phyloP scores from a whole-genome alignment of 305 asterid species.

The Withania somnifera region DNA sequence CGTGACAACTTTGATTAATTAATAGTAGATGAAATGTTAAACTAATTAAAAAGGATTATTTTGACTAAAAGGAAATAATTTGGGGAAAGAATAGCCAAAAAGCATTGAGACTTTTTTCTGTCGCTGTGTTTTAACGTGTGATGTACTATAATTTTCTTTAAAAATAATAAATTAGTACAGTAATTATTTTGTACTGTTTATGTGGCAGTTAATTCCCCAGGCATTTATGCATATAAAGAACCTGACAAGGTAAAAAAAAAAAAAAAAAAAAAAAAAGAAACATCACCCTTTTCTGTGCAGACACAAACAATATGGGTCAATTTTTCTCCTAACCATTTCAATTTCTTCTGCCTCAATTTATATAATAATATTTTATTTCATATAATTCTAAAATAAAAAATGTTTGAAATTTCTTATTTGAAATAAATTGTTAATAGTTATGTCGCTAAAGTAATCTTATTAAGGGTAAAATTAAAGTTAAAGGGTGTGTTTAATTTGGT shows the following conservation, averaged over 20 bases:
- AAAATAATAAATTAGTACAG: not conserved
- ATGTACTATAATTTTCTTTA: not conserved
- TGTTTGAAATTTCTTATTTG: too few species aligned
- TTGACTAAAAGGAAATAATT: not conserved
- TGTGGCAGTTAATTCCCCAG: not conserved
- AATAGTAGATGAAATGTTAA: not conserved
- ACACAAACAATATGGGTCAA: slow-evolving; percentile 46
- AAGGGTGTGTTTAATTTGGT: too few species aligned
- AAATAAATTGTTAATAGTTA: too few species aligned
- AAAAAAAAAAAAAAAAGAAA: too few species aligned
- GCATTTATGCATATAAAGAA: slow-evolving; percentile 14
- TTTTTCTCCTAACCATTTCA: not conserved
- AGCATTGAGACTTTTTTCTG: not conserved
- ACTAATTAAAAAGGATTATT: not conserved
- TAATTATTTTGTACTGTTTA: not conserved
- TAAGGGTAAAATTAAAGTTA: too few species aligned
- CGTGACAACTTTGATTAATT: not conserved
- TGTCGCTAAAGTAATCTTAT: too few species aligned
- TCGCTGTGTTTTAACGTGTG: not conserved
- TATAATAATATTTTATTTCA: too few species aligned
- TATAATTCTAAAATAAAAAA: too few species aligned
- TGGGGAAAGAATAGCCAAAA: slow-evolving; percentile 1
- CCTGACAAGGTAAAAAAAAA: slow-evolving; percentile 38
- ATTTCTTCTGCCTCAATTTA: too few species aligned
- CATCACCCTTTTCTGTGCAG: slow-evolving; percentile 18